A percentile compares a stretch with the other conserved stretches of the same genome.
These are phyloP conservation scores for Ramularia collo-cygni DNA, from an alignment of 2,329 filamentous ascomycete genomes.

Conservation along the genomic window DNA sequence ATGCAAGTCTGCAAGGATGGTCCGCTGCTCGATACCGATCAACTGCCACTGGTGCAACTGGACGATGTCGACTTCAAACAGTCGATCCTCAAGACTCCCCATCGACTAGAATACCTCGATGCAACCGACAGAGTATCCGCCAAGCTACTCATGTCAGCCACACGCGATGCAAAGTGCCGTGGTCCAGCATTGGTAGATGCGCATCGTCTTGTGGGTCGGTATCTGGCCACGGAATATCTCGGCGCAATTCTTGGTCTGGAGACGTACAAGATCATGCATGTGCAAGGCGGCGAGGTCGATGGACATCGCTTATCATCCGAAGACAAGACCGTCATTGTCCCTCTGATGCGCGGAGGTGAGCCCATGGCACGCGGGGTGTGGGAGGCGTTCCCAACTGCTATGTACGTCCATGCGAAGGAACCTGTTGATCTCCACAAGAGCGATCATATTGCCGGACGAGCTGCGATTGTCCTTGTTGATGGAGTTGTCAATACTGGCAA, in stretches of 20 bases:
- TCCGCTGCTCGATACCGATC: conserved; percentile 34
- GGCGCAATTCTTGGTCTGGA: conserved; percentile 46
- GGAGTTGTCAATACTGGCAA: conserved; percentile 55
- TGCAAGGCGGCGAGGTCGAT: conserved; percentile 40
- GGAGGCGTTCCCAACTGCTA: conserved; percentile 46
- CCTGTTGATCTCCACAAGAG: conserved; percentile 37
- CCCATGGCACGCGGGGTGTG: conserved; percentile 55
- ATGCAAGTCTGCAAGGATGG: conserved; percentile 33
- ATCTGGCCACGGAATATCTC: conserved; percentile 48
- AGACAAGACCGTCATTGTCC: conserved; percentile 46
- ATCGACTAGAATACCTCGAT: conserved; percentile 17
- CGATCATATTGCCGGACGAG: conserved; percentile 36
- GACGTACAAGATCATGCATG: conserved; percentile 43
- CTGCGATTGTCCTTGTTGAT: conserved; percentile 50
- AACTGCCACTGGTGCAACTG: conserved; percentile 39
- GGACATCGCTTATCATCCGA: conserved; percentile 47
- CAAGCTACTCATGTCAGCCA: conserved; percentile 49
- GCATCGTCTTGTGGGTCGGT: conserved; percentile 46
- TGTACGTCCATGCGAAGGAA: conserved; percentile 44
- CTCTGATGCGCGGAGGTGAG: conserved; percentile 58
- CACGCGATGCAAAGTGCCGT: conserved; percentile 41
- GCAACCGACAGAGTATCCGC: conserved; percentile 41
- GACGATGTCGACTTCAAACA: conserved; percentile 18
- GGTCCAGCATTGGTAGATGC: conserved; percentile 45
- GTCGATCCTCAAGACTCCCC: conserved; percentile 17